phyloP scores from a whole-genome alignment of 345 rosid species.

The Aquilaria malaccensis region DNA sequence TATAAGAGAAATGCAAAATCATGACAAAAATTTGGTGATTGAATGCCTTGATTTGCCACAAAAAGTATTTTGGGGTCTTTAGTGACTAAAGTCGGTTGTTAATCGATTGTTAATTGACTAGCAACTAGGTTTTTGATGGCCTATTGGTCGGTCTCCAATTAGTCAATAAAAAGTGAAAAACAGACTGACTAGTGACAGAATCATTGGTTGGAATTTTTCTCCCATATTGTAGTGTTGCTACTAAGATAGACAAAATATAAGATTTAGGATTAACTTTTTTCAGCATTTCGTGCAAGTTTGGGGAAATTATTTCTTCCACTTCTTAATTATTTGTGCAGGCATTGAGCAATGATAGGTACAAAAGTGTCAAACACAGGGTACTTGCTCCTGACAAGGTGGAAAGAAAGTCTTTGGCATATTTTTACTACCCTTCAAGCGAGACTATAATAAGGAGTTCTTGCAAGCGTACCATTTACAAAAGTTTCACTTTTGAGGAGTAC shows the following conservation, averaged over 20 bases:
- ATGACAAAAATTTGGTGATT: too few relatives aligned
- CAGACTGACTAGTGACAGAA: too few relatives aligned
- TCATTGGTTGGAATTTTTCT: neutral
- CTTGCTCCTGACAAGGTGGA: constrained; percentile 36
- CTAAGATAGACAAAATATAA: neutral
- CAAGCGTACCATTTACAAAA: constrained; percentile 38
- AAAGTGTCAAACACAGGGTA: constrained; percentile 63
- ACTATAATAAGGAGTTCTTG: constrained; percentile 37
- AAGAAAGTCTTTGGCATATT: constrained; percentile 57
- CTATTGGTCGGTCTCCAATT: too few relatives aligned
- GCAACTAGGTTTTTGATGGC: too few relatives aligned
- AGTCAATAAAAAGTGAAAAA: too few relatives aligned
- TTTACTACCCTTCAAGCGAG: constrained; percentile 49
- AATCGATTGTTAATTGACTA: too few relatives aligned
- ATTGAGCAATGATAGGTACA: constrained; percentile 63
- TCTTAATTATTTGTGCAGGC: constrained; percentile 28
- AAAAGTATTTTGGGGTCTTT: too few relatives aligned
- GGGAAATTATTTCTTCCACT: neutral
- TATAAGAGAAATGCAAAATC: too few relatives aligned
- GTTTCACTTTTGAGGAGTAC: constrained; percentile 54
- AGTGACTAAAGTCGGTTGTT: too few relatives aligned
- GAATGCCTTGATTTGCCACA: too few relatives aligned
- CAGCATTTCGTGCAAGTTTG: too few relatives aligned
- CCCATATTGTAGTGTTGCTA: neutral
- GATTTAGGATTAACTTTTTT: neutral